phyloP scores from a whole-genome alignment of 2,329 filamentous ascomycete species.

The Fusarium praegraminearum region DNA sequence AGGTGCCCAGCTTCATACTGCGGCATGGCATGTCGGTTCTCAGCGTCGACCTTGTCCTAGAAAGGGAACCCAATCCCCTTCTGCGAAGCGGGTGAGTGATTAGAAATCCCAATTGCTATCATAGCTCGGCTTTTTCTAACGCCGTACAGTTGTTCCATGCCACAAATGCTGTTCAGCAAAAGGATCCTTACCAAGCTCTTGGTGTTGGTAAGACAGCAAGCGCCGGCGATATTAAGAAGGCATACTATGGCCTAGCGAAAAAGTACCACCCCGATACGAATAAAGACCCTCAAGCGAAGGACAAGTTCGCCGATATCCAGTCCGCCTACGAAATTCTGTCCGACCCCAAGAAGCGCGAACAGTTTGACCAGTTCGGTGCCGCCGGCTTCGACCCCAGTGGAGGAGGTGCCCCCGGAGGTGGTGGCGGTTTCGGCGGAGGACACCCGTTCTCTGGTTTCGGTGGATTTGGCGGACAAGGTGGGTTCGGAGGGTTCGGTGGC shows the following conservation, averaged over 20 bases:
- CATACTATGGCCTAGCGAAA: slow-evolving; percentile 97
- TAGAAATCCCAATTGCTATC: slow-evolving; percentile 10
- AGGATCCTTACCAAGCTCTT: slow-evolving; percentile 89
- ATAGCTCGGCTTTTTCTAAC: slow-evolving; percentile 36
- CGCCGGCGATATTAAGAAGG: slow-evolving; percentile 92
- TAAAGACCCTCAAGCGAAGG: slow-evolving; percentile 92
- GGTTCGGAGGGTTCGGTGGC: slow-evolving; percentile 42
- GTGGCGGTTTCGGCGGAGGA: slow-evolving; percentile 72
- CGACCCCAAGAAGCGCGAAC: slow-evolving; percentile 91
- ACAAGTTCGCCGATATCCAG: slow-evolving; percentile 93
- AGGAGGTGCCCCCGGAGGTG: slow-evolving; percentile 66
- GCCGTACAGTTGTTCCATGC: slow-evolving; percentile 68
- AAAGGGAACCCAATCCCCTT: slow-evolving; percentile 32
- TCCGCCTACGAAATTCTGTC: slow-evolving; percentile 93
- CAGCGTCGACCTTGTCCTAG: slow-evolving; percentile 36
- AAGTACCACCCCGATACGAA: slow-evolving; percentile 99
- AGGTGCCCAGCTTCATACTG: slow-evolving; percentile 53
- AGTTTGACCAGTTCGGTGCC: slow-evolving; percentile 90
- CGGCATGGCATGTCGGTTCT: slow-evolving; percentile 40
- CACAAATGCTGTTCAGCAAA: slow-evolving; percentile 65
- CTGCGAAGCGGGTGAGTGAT: slow-evolving; percentile 49
- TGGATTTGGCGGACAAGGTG: slow-evolving; percentile 37
- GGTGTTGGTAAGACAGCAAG: slow-evolving; percentile 87
- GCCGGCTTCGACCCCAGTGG: slow-evolving; percentile 86
- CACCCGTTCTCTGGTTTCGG: slow-evolving; percentile 71